These are phyloP conservation scores for Aspergillus tubingensis DNA, from an alignment of 2,329 filamentous ascomycete genomes.

Conservation along the genomic window DNA sequence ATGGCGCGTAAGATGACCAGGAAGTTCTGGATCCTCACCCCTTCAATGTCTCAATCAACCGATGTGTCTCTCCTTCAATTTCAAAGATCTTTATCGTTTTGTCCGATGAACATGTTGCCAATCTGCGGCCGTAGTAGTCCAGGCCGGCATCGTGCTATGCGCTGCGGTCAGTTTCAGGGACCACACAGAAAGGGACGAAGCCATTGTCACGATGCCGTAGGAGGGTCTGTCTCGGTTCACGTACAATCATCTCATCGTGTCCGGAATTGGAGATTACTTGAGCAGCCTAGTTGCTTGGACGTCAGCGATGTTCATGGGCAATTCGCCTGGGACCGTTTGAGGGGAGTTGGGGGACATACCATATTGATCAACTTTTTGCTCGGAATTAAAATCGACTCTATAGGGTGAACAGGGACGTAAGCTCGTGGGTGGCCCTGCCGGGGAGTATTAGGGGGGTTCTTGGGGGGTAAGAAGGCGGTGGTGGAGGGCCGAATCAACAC, in stretches of 20 bases:
- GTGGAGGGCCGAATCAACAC: constrained; percentile 12
- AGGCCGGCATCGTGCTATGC: constrained; percentile 90
- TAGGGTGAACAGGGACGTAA: background rate
- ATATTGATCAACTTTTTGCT: constrained; percentile 9
- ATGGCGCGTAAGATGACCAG: background rate
- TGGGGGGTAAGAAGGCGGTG: constrained; percentile 4
- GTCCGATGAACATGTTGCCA: constrained; percentile 96
- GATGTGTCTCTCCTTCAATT: constrained; percentile 88
- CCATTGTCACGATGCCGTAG: background rate
- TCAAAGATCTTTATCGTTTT: constrained; percentile 99
- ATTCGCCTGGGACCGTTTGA: background rate
- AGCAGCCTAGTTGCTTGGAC: constrained; percentile 44
- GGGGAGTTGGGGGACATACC: constrained; percentile 9
- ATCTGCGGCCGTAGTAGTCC: constrained; percentile 94
- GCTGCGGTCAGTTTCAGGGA: constrained; percentile 3
- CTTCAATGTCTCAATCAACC: constrained; percentile 88
- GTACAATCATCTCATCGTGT: constrained; percentile 99
- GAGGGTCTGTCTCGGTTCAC: constrained; percentile 33
- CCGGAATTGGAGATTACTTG: constrained; percentile 82
- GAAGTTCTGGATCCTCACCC: constrained; percentile 60
- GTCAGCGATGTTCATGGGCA: constrained; percentile 16
- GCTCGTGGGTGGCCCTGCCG: background rate
- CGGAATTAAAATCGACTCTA: background rate
- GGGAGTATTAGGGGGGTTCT: background rate
- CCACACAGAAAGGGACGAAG: constrained; percentile 5